Percentiles rank a stretch among this genome's conserved stretches.
Conservation (phyloP, 202 grass and related monocot genomes). For the Thinopyrum obtusiflorum region DNA sequence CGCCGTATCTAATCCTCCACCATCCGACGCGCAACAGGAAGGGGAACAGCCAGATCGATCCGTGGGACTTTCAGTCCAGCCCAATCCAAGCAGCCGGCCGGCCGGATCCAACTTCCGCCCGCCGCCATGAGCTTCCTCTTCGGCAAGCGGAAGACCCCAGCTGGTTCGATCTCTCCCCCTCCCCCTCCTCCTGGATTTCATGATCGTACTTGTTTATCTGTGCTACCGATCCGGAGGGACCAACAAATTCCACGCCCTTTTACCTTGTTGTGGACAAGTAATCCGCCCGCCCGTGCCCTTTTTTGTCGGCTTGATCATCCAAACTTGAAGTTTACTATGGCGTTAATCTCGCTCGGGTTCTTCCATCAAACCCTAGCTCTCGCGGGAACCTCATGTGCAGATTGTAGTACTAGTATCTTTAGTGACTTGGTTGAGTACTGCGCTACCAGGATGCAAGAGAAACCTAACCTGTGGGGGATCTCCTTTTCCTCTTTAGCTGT, state of each 20-base stretch:
- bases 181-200: no score
- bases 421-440: background rate
- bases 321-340: background rate
- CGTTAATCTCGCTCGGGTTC: background rate
- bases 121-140: conserved; percentile 78
- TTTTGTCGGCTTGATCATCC: background rate
- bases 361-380: background rate
- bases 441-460: background rate
- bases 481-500: background rate
- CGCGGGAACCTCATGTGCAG: background rate
- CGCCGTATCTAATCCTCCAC: background rate
- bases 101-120: background rate
- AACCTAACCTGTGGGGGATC: background rate
- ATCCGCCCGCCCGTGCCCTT: background rate
- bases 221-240: background rate
- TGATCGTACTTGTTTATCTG: background rate
- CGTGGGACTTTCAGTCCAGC: background rate
- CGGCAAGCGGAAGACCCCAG: conserved; percentile 80
- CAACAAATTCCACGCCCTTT: background rate
- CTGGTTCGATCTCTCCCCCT: conserved; percentile 28
- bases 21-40: background rate
- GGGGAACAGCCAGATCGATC: background rate
- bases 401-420: background rate
- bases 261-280: background rate
- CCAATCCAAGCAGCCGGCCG: background rate